phyloP scores from a whole-genome alignment of 2,329 filamentous ascomycete genomes.

The Seiridium unicorne region DNA sequence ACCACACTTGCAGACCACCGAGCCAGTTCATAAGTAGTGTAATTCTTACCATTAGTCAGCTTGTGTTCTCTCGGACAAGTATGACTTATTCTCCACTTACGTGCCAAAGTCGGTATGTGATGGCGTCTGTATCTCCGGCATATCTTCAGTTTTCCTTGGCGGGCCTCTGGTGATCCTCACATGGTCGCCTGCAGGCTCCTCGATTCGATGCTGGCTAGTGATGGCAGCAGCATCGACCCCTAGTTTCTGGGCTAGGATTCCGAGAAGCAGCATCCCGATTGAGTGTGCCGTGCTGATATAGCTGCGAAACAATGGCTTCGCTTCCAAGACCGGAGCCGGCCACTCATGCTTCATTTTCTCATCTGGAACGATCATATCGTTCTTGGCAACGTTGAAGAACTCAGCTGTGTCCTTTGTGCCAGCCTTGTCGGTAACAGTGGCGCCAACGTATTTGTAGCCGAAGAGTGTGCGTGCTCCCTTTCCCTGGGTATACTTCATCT shows the following conservation, averaged over 20 bases:
- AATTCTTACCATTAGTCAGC: slow-evolving; percentile 18
- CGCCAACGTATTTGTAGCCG: slow-evolving; percentile 30
- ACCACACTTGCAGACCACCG: slow-evolving; percentile 36
- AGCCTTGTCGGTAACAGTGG: slow-evolving; percentile 23
- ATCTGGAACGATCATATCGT: slow-evolving; percentile 24
- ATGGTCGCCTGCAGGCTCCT: slow-evolving; percentile 28
- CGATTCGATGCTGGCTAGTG: slow-evolving; percentile 24
- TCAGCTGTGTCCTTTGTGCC: slow-evolving; percentile 29
- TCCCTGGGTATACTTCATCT: slow-evolving; percentile 18
- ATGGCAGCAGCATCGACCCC: slow-evolving; percentile 24
- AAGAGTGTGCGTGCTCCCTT: slow-evolving; percentile 18
- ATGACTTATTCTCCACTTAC: slow-evolving; percentile 15
- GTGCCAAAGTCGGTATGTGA: slow-evolving; percentile 36
- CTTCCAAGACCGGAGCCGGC: slow-evolving; percentile 20
- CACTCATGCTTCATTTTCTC: slow-evolving; percentile 22
- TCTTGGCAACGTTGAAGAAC: slow-evolving; percentile 32
- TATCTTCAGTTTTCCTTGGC: slow-evolving; percentile 25
- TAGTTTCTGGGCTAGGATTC: slow-evolving; percentile 23
- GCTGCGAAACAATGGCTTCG: slow-evolving; percentile 20
- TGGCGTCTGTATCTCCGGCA: slow-evolving; percentile 29
- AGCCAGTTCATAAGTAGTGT: slow-evolving; percentile 38
- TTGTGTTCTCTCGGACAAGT: too few relatives aligned
- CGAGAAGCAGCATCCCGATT: slow-evolving; percentile 25
- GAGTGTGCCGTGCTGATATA: slow-evolving; percentile 26
- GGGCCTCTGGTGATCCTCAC: slow-evolving; percentile 29